Conservation (phyloP, 805 yeast species). For the Starmera quercuum region DNA sequence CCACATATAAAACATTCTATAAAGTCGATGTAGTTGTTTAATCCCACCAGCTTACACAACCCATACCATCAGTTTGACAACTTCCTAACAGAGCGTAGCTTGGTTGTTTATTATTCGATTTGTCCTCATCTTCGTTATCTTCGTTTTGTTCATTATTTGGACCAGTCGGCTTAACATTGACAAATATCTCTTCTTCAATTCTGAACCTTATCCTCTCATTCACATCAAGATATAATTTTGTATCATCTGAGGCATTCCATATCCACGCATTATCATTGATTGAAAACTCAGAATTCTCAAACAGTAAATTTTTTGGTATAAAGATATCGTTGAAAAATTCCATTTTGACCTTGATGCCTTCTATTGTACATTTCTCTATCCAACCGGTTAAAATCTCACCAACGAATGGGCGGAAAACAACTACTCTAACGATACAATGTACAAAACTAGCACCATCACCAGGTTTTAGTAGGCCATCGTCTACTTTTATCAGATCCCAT, state of each 20-base stretch:
- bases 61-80: constrained; percentile 96
- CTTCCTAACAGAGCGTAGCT: constrained; percentile 84
- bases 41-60: constrained; percentile 96
- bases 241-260: constrained; percentile 71
- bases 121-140: constrained; percentile 16
- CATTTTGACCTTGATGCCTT: constrained; percentile 76
- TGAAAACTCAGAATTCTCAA: constrained; percentile 64
- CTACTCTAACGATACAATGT: constrained; percentile 63
- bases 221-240: constrained; percentile 74
- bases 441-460: constrained; percentile 91
- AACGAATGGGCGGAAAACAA: constrained; percentile 88
- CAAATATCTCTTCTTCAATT: constrained; percentile 82
- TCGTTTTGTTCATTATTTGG: constrained; percentile 33
- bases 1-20: neutral
- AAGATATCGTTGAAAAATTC: constrained; percentile 90
- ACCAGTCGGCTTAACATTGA: constrained; percentile 72
- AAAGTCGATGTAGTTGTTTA: constrained; percentile 17
- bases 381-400: constrained; percentile 93
- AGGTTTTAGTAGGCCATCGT: constrained; percentile 84
- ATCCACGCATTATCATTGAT: constrained; percentile 90
- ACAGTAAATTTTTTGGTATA: constrained; percentile 75
- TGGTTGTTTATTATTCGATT: constrained; percentile 42
- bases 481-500: constrained; percentile 75
- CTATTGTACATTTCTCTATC: constrained; percentile 81
- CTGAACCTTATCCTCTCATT: constrained; percentile 90